A percentile compares a stretch with the other conserved stretches of the same genome.
Evolutionary conservation across 768 basidiomycete species (phyloP).

Genomic region (Tulasnella sp.): DNA sequence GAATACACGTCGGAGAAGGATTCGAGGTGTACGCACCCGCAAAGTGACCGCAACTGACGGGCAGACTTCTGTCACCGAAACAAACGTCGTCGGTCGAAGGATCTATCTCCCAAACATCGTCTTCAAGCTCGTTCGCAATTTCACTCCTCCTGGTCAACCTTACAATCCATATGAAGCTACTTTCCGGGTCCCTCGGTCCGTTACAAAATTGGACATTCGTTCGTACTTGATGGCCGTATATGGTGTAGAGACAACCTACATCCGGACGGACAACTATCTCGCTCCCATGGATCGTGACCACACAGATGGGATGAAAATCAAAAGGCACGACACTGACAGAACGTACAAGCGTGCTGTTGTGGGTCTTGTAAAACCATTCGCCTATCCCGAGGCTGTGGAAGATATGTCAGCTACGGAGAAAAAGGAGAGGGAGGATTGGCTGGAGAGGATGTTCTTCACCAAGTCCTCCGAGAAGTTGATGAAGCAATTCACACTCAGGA

Average conservation of each 20-base stretch:
- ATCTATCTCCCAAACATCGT: conserved; percentile 84
- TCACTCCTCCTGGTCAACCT: conserved; percentile 56
- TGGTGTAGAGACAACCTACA: conserved; percentile 79
- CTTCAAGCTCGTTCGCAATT: conserved; percentile 72
- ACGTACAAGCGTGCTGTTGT: conserved; percentile 89
- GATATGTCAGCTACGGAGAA: conserved; percentile 56
- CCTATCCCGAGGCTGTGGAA: conserved; percentile 71
- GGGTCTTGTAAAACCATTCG: conserved; percentile 84
- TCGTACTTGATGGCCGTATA: conserved; percentile 77
- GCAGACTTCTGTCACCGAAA: background rate
- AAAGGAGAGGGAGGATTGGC: conserved; percentile 35
- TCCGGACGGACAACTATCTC: conserved; percentile 86
- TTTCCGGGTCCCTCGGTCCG: conserved; percentile 72
- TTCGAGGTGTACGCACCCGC: conserved; percentile 1
- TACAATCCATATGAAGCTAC: conserved; percentile 95
- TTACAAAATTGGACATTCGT: conserved; percentile 87
- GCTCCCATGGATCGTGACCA: conserved; percentile 34
- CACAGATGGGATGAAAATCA: conserved; percentile 21
- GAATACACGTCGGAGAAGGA: background rate
- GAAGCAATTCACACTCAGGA: conserved; percentile 26
- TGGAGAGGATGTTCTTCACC: conserved; percentile 50
- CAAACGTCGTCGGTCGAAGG: conserved; percentile 55
- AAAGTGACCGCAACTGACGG: background rate
- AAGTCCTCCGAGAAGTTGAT: conserved; percentile 26
- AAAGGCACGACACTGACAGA: background rate